A percentile compares a stretch with the other conserved stretches of the same genome.
phyloP scores from a whole-genome alignment of 1,139 yeast species.

The Geotrichum fermentans region DNA sequence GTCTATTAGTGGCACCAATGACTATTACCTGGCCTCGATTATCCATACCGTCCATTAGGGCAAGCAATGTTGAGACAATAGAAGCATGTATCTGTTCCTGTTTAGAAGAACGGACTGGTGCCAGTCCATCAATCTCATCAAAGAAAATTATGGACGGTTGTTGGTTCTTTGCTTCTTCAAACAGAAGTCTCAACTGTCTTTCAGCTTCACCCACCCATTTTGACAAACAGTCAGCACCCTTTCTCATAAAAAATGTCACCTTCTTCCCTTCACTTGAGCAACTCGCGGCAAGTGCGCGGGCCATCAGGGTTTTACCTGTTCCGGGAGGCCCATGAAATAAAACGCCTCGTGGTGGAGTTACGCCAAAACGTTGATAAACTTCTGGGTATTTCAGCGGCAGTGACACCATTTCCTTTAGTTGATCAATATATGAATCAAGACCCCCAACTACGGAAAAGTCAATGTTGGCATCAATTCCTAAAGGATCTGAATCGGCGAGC shows the following conservation, averaged over 20 bases:
- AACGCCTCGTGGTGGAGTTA: constrained; percentile 98
- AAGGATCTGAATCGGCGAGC: constrained; percentile 88
- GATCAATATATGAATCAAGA: constrained; percentile 80
- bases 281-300: constrained; percentile 93
- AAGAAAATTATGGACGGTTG: constrained; percentile 94
- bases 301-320: constrained; percentile 97
- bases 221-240: constrained; percentile 95
- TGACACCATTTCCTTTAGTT: constrained; percentile 95
- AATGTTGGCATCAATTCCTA: constrained; percentile 89
- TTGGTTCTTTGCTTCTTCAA: constrained; percentile 93
- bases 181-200: constrained; percentile 78
- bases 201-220: constrained; percentile 99
- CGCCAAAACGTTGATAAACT: constrained; percentile 79
- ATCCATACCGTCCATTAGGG: constrained; percentile 99
- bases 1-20: constrained; percentile 96
- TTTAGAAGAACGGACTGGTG: constrained; percentile 93
- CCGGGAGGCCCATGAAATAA: constrained; percentile 99
- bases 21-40: constrained; percentile 94
- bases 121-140: constrained; percentile 96
- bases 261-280: constrained; percentile 77
- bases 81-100: constrained; percentile 98
- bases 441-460: constrained; percentile 93
- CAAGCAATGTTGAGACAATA: constrained; percentile 87
- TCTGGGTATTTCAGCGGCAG: constrained; percentile 92
- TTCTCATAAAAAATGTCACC: constrained; percentile 95